These are phyloP conservation scores for Mycena galopus DNA, from an alignment of 768 basidiomycete species.

Conservation along the genomic window DNA sequence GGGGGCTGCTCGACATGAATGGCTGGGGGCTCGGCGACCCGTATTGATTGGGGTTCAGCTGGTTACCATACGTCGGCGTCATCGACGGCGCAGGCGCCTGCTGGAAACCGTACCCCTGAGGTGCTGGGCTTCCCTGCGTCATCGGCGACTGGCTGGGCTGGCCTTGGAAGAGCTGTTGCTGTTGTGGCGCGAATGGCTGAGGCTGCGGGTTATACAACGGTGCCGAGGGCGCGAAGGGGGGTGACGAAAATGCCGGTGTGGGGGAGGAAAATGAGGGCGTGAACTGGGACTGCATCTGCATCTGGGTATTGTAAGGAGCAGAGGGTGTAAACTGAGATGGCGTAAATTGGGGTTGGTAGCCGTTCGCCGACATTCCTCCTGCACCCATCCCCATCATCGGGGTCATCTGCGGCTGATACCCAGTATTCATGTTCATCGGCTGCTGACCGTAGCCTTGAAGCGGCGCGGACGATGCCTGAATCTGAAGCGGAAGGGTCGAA, in stretches of 20 bases:
- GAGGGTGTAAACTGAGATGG: constrained; percentile 22
- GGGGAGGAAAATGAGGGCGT: constrained; percentile 16
- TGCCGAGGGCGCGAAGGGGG: constrained; percentile 3
- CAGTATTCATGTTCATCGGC: constrained; percentile 39
- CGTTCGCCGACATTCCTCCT: constrained; percentile 18
- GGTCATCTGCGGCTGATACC: constrained; percentile 50
- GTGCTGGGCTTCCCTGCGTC: constrained; percentile 1
- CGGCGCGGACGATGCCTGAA: constrained; percentile 50
- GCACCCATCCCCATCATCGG: constrained; percentile 26
- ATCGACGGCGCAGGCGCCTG: constrained; percentile 18
- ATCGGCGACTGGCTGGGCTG: background rate
- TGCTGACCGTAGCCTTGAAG: constrained; percentile 54
- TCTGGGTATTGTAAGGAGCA: constrained; percentile 9
- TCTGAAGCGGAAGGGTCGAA: constrained; percentile 68
- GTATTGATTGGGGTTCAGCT: constrained; percentile 33
- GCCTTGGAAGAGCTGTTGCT: constrained; percentile 36
- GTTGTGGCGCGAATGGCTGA: constrained; percentile 49
- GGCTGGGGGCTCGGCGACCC: constrained; percentile 46
- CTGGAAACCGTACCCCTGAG: constrained; percentile 29
- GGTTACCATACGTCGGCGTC: constrained; percentile 24
- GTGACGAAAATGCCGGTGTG: constrained; percentile 18
- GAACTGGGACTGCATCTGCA: constrained; percentile 29
- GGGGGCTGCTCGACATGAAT: constrained; percentile 46
- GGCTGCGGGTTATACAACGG: constrained; percentile 39
- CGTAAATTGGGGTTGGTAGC: constrained; percentile 25